A percentile compares a stretch with the other conserved stretches of the same genome.
phyloP scores from a whole-genome alignment of 306 rosid genomes.

The Malus asiatica region DNA sequence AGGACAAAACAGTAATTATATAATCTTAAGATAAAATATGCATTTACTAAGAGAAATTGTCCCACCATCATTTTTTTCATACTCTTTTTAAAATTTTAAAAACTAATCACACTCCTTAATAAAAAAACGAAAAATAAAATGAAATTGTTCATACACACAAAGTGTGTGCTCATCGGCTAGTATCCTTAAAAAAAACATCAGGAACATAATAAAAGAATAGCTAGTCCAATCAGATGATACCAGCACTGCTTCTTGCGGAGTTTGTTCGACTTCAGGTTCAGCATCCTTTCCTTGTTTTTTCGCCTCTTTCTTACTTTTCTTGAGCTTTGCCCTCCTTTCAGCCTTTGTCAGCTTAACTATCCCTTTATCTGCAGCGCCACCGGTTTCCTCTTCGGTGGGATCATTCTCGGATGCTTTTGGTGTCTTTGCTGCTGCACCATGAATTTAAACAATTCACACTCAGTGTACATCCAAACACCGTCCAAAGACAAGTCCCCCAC shows the following conservation, averaged over 20 bases:
- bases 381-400: constrained; percentile 35
- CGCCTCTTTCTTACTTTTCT: constrained; percentile 59
- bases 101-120: no score
- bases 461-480: not conserved
- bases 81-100: no score
- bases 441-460: not conserved
- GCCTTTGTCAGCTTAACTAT: constrained; percentile 64
- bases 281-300: constrained; percentile 70
- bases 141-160: no score
- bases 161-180: no score
- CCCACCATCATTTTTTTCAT: no score
- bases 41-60: no score
- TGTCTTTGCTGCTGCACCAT: constrained; percentile 36
- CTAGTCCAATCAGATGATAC: constrained; percentile 32
- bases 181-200: not conserved
- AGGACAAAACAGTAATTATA: no score
- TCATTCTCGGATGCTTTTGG: constrained; percentile 27
- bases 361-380: constrained; percentile 30
- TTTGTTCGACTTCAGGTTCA: constrained; percentile 40
- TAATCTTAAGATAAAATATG: no score
- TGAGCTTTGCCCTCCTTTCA: constrained; percentile 78
- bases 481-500: no score
- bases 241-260: constrained; percentile 77
- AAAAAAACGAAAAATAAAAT: no score
- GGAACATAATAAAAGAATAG: constrained; percentile 8